phyloP scores from a whole-genome alignment of 495 filamentous ascomycete species.

The Podospora comata region DNA sequence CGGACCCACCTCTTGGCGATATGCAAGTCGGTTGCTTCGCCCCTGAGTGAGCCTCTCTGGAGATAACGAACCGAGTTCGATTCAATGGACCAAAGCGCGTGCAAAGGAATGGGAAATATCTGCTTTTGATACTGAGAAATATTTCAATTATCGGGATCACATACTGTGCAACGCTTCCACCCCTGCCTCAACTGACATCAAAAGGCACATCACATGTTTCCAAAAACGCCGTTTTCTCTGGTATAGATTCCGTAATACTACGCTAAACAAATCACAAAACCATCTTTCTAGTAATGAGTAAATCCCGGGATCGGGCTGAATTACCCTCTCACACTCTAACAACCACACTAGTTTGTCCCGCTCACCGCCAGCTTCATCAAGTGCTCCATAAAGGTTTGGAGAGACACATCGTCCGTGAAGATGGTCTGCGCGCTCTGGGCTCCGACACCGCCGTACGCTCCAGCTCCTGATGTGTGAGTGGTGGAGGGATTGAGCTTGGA shows the following conservation, averaged over 20 bases:
- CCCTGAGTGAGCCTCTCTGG: neutral
- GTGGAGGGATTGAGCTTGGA: conserved; percentile 98
- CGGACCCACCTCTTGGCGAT: neutral
- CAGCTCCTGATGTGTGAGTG: conserved; percentile 83
- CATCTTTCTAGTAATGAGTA: conserved; percentile 6
- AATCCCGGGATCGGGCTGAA: neutral
- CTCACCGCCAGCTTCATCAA: conserved; percentile 85
- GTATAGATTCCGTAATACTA: conserved; percentile 9
- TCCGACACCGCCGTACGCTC: conserved; percentile 77
- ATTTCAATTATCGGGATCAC: neutral
- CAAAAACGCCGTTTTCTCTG: conserved; percentile 2
- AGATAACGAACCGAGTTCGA: neutral
- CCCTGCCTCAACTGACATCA: neutral
- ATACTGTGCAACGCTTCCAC: neutral
- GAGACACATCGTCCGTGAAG: conserved; percentile 97
- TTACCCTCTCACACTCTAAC: neutral
- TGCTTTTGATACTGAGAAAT: neutral
- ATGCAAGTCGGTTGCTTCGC: neutral
- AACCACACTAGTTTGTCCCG: conserved; percentile 47
- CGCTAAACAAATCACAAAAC: conserved; percentile 13
- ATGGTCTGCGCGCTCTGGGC: conserved; percentile 94
- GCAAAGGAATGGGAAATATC: neutral
- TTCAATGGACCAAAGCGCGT: neutral
- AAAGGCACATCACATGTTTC: neutral
- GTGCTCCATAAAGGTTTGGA: conserved; percentile 99